Evolutionary conservation across 2,329 filamentous ascomycete genomes (phyloP).

Genomic region (Scedosporium minutisporum): DNA sequence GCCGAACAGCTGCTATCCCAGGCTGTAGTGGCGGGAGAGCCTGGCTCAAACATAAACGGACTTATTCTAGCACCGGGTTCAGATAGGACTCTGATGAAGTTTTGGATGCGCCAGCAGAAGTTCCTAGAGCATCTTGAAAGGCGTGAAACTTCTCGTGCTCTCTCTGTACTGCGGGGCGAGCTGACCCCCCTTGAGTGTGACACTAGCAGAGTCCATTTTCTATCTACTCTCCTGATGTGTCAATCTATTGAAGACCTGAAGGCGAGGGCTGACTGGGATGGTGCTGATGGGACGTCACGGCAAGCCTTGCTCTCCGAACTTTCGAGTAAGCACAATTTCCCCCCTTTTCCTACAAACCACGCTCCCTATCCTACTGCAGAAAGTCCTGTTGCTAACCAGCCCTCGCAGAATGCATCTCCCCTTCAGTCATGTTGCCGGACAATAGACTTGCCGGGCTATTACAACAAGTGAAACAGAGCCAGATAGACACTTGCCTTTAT

Average conservation of each 20-base stretch:
- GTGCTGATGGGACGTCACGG: slow-evolving; percentile 65
- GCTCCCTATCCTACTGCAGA: not conserved
- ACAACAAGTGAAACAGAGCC: slow-evolving; percentile 71
- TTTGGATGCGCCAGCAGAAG: slow-evolving; percentile 86
- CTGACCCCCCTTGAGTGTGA: slow-evolving; percentile 79
- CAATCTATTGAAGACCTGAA: slow-evolving; percentile 67
- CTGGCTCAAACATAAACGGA: slow-evolving; percentile 36
- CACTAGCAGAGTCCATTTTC: slow-evolving; percentile 49
- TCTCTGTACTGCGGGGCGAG: slow-evolving; percentile 78
- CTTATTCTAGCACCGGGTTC: slow-evolving; percentile 67
- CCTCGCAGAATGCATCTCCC: slow-evolving; percentile 70
- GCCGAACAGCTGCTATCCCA: slow-evolving; percentile 75
- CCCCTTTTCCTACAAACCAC: slow-evolving; percentile 12
- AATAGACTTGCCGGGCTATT: slow-evolving; percentile 75
- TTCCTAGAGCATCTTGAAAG: slow-evolving; percentile 82
- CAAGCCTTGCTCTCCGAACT: slow-evolving; percentile 67
- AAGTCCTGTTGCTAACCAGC: not conserved
- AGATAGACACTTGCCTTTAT: slow-evolving; percentile 77
- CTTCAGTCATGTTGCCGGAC: slow-evolving; percentile 93
- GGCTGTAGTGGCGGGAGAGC: slow-evolving; percentile 25
- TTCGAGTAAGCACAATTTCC: slow-evolving; percentile 54
- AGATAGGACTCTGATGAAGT: slow-evolving; percentile 71
- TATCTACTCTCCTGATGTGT: slow-evolving; percentile 90
- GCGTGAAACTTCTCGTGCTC: slow-evolving; percentile 60
- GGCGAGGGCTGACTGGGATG: slow-evolving; percentile 74